These are phyloP conservation scores for Cupressus sempervirens DNA, from an alignment of 75 land plant genomes.

Conservation along the genomic window DNA sequence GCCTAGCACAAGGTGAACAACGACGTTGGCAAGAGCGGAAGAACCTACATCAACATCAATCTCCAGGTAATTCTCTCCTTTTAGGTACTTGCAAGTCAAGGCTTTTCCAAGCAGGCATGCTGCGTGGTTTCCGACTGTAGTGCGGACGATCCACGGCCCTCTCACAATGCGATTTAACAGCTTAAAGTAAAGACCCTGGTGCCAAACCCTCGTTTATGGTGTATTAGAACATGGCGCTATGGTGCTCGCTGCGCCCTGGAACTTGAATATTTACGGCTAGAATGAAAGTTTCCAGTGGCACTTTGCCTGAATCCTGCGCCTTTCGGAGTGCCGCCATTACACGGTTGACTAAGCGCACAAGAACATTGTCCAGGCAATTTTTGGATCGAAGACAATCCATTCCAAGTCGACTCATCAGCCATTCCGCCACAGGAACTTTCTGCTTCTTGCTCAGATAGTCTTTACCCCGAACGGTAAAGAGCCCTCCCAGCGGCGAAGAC, in stretches of 20 bases:
- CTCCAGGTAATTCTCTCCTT: conserved; percentile 75
- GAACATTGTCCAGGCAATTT: conserved; percentile 61
- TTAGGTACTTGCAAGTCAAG: conserved; percentile 57
- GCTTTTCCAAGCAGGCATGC: conserved; percentile 88
- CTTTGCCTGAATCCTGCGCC: neutral
- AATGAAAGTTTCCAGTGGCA: conserved; percentile 44
- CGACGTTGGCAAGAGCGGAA: conserved; percentile 74
- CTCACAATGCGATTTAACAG: conserved; percentile 78
- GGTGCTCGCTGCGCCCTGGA: conserved; percentile 52
- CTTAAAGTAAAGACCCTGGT: conserved; percentile 59
- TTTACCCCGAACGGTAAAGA: conserved; percentile 26
- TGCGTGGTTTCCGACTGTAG: conserved; percentile 77
- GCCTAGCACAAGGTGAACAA: conserved; percentile 73
- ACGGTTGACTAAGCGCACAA: conserved; percentile 71
- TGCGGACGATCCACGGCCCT: conserved; percentile 90
- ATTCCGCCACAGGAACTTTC: conserved; percentile 23
- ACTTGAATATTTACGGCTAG: conserved; percentile 79
- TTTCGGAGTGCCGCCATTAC: conserved; percentile 43
- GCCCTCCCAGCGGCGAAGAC: conserved; percentile 33
- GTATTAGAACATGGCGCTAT: conserved; percentile 84
- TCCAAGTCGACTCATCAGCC: conserved; percentile 30
- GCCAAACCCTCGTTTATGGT: conserved; percentile 59
- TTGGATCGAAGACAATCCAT: conserved; percentile 85
- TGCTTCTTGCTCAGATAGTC: conserved; percentile 26
- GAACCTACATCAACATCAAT: conserved; percentile 89